phyloP scores from a whole-genome alignment of 163 green algal genomes.

The Scenedesmus sp. region DNA sequence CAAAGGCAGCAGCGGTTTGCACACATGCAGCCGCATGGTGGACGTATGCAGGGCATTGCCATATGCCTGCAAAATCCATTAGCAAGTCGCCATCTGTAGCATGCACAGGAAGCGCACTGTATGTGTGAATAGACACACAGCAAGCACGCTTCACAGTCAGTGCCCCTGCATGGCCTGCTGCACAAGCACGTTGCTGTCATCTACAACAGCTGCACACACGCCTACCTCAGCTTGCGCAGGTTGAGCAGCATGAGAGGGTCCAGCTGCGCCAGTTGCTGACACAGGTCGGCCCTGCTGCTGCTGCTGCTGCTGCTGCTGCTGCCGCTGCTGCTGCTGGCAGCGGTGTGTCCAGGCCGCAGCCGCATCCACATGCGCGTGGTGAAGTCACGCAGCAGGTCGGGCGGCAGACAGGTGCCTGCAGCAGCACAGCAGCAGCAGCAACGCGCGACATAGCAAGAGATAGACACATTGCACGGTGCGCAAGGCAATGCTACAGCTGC shows the following conservation, averaged over 20 bases:
- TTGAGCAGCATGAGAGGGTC: constrained; percentile 43
- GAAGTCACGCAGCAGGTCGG: neutral
- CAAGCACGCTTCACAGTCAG: neutral
- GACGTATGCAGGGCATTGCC: too few species aligned
- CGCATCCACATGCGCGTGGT: constrained; percentile 33
- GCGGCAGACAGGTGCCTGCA: neutral
- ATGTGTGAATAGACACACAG: neutral
- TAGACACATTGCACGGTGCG: too few species aligned
- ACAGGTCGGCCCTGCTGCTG: neutral
- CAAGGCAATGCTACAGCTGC: too few species aligned
- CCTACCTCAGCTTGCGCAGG: constrained; percentile 39
- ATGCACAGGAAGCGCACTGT: neutral
- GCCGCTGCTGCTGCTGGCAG: neutral
- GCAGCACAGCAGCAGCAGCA: too few species aligned
- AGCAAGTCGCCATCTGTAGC: neutral
- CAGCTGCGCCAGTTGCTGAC: neutral
- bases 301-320: neutral
- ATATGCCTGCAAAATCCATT: neutral
- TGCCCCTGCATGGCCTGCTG: neutral
- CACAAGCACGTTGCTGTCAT: neutral
- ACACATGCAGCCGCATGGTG: too few species aligned
- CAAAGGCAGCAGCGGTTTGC: neutral
- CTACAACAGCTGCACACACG: neutral
- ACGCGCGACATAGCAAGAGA: too few species aligned
- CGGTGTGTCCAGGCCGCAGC: constrained; percentile 3